Evolutionary conservation across 306 rosid species (phyloP), one percentile per base, ranked within the genome.

Genomic region (Canavalia gladiata): DNA sequence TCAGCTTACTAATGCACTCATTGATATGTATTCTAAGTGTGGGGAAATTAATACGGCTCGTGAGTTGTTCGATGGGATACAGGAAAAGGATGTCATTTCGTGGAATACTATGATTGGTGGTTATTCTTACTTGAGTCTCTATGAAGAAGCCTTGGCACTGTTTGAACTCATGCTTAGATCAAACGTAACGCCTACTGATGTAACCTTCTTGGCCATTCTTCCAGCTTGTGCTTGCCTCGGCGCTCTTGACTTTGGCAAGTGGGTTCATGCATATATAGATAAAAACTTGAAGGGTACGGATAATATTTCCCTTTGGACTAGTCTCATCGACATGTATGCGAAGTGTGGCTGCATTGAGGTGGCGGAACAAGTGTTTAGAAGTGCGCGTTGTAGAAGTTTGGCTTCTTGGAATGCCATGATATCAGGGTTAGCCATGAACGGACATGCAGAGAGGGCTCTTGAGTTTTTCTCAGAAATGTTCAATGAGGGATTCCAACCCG

Each of bases 91-190:
- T 81, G 95, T 91, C 68, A 90, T 95, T 70, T 91, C 92, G 7
- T 91, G 99, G 94, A 95, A 90, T 86, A 92, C 87, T 47, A 93
- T 95, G 92, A 91, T 95, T 67, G 89, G 95, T 73, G 95, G 97
- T 81, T 90, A 86, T 82, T 87, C 86, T 68, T 74, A 78, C 37
- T 76, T 74, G 88, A 72, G 87, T 72, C 68, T 68, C 37, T 87
- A 88, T 50, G 89, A 82, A 76, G 91, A 95, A 85, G 95, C 97
- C 30, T 82, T 95, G 81, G 74, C 78, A 2, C 82, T 90, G 59
- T 93, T 95, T 84, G 88, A 79, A 30, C 13, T 80, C 60, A 93
- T 93, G 95, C 85, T 93, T 50, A 80, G 90, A 79, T 87, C 88
- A 39, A 85, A 86, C 42, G 55, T 70, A 0, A 85, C 77, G 84